Evolutionary conservation across 495 filamentous ascomycete species (phyloP).

Genomic region (Pyronema domesticum): DNA sequence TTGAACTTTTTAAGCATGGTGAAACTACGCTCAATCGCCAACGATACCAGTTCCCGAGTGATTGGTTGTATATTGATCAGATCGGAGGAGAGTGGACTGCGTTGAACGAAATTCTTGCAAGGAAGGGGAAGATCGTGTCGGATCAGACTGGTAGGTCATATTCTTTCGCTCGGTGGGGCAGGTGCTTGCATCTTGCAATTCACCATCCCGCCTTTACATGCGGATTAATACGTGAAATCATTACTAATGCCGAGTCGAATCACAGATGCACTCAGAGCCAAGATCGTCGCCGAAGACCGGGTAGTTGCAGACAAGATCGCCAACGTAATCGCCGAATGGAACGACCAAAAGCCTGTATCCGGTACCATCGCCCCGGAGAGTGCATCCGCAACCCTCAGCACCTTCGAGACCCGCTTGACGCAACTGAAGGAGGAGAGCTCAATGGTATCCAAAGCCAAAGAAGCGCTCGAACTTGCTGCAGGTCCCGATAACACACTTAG

Average conservation of each 20-base stretch:
- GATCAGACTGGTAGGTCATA: constrained; percentile 50
- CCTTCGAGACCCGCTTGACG: constrained; percentile 67
- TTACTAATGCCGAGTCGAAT: background rate
- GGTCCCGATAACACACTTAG: constrained; percentile 58
- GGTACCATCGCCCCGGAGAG: constrained; percentile 78
- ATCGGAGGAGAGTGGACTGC: constrained; percentile 85
- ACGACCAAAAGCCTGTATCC: constrained; percentile 88
- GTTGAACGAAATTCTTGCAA: constrained; percentile 67
- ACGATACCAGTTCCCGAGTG: constrained; percentile 75
- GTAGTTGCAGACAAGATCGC: constrained; percentile 71
- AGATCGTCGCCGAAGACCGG: constrained; percentile 85
- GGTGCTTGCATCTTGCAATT: too few relatives aligned
- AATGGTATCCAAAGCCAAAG: constrained; percentile 91
- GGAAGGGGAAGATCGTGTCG: constrained; percentile 82
- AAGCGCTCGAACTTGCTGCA: constrained; percentile 77
- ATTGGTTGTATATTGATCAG: constrained; percentile 89
- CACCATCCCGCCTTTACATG: too few relatives aligned
- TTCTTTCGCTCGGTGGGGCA: background rate
- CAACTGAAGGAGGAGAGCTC: constrained; percentile 68
- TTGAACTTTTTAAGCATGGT: constrained; percentile 86
- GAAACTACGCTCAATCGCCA: constrained; percentile 78
- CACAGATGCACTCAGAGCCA: constrained; percentile 70
- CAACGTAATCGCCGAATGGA: constrained; percentile 71
- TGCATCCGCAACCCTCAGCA: constrained; percentile 57
- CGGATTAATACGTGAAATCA: background rate